Evolutionary conservation across 352 stramenopile genomes (phyloP), one percentile per base, ranked within the genome.

Genomic region (Phytopythium montanum): DNA sequence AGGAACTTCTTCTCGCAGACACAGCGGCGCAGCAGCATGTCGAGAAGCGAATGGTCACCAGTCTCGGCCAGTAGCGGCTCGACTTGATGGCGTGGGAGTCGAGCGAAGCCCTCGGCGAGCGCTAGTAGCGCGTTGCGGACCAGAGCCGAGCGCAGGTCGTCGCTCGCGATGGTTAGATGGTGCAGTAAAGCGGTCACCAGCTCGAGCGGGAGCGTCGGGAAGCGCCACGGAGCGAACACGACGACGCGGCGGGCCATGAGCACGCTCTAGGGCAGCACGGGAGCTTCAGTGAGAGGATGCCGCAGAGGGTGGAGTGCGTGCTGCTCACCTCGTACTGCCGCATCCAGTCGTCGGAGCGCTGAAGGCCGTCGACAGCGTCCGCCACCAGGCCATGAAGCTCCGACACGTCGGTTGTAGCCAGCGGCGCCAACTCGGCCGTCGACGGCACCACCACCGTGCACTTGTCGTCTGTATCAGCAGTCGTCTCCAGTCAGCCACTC

Each of bases 1-100:
- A 92, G 56, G 41, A 92, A 91, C 19, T 73, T 72, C 60, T 92
- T 92, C 58, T 92, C 83, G 60, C 83, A 92, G 0, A 77, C 67
- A 0, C 76, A 73, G n/a, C 79, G 79, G 21, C 79, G 82, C 21
- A 92, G 61, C 29, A 92, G 46, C 1, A 80, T 66, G 46, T 90
- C 78, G 8, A 90, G 41, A 0, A 88, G 41, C n/a, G 64, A 65
- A 0, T 62, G 52, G 21, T 65, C 62, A 7, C 65, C 39, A 5
- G 21, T 5, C 2, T 5, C 34, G 26, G 31, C 7, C 5, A 83
- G 38, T 58, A 77, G 58, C 26, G 54, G 29, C 29, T 66, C 56
- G 7, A 72, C 16, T 1, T 61, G 50, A 4, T 58, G 60, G 10
- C 61, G 57, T 36, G 62, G 55, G 0, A 90, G 64, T 21, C 62